A percentile compares a stretch with the other conserved stretches of the same genome.
phyloP scores from a whole-genome alignment of 1,284 basidiomycete genomes.

The Leccinum pachyderme region DNA sequence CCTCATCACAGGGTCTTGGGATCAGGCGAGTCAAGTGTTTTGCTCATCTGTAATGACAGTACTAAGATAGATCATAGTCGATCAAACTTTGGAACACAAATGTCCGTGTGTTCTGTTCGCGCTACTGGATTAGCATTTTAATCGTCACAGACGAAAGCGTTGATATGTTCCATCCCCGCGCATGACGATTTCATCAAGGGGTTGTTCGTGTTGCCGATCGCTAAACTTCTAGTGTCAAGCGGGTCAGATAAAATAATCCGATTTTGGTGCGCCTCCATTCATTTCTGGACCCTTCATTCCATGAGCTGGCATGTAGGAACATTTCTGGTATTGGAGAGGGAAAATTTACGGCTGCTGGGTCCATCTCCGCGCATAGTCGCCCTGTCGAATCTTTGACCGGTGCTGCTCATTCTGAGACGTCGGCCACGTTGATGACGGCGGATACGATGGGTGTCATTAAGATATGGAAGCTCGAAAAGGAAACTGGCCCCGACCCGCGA shows the following conservation, averaged over 20 bases:
- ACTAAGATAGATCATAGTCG: constrained; percentile 43
- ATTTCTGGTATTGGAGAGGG: constrained; percentile 43
- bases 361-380: constrained; percentile 71
- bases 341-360: constrained; percentile 54
- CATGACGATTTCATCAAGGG: constrained; percentile 89
- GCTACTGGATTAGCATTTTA: constrained; percentile 2
- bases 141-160: constrained; percentile 55
- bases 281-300: not conserved
- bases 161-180: constrained; percentile 71
- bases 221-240: constrained; percentile 75
- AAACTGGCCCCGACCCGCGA: constrained; percentile 39
- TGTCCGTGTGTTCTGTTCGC: constrained; percentile 41
- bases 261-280: constrained; percentile 62
- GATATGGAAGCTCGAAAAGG: constrained; percentile 64
- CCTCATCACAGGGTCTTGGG: constrained; percentile 89
- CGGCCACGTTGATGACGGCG: constrained; percentile 66
- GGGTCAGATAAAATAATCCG: constrained; percentile 90
- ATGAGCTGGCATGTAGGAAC: constrained; percentile 48
- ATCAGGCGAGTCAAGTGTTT: constrained; percentile 53
- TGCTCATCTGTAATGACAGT: not conserved
- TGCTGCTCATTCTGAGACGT: constrained; percentile 40
- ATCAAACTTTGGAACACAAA: constrained; percentile 81
- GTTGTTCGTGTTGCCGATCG: constrained; percentile 64
- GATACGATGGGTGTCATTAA: constrained; percentile 87
- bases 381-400: constrained; percentile 67